Evolutionary conservation across 1,139 yeast genomes (phyloP).

Genomic region (Suhomyces guaymorum): DNA sequence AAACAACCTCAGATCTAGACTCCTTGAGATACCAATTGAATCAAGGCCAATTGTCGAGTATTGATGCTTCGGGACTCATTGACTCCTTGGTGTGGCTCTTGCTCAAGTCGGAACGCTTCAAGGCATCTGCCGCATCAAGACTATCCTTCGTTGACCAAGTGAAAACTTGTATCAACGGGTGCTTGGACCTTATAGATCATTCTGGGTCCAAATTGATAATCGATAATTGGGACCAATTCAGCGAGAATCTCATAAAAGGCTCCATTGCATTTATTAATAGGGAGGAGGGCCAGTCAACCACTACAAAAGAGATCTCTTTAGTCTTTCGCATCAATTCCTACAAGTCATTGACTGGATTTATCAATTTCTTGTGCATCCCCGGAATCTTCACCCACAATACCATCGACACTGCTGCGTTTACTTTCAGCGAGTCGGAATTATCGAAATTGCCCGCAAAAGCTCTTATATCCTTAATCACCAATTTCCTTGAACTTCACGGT

Average conservation of each 20-base stretch:
- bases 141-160: no score
- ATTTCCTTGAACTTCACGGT: conserved; percentile 24
- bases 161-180: conserved; percentile 1
- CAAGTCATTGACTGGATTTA: conserved; percentile 21
- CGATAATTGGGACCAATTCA: neutral
- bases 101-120: neutral
- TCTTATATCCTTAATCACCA: conserved; percentile 19
- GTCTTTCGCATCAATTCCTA: conserved; percentile 23
- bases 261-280: conserved; percentile 1
- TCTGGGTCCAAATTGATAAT: neutral
- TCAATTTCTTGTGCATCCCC: conserved; percentile 21
- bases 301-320: conserved; percentile 12
- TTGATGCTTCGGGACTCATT: no score
- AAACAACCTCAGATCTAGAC: no score
- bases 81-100: conserved; percentile 1
- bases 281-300: neutral
- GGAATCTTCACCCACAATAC: conserved; percentile 6
- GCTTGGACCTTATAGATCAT: conserved; percentile 2
- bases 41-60: no score
- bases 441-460: neutral
- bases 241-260: conserved; percentile 3
- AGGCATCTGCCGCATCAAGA: no score
- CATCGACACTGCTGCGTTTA: neutral
- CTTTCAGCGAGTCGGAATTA: conserved; percentile 1
- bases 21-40: no score